Conservation (phyloP, 2,329 filamentous ascomycete species). For the Lomentospora prolificans region DNA sequence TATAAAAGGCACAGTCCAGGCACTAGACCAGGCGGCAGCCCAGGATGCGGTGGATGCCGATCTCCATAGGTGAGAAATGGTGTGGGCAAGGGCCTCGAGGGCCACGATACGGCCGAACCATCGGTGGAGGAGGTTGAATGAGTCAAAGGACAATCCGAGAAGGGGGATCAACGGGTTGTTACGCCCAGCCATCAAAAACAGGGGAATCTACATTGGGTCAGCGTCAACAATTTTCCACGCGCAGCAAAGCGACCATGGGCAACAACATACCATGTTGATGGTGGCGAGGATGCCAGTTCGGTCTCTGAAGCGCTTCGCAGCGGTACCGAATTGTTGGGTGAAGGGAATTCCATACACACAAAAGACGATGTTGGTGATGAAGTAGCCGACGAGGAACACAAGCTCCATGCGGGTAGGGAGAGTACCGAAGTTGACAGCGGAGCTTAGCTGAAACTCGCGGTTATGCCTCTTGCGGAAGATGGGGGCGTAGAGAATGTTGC, state of each 20-base stretch:
- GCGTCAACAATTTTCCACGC: not conserved
- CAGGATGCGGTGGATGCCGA: not conserved
- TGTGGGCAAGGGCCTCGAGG: constrained; percentile 58
- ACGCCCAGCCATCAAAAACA: constrained; percentile 78
- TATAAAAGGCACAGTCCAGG: constrained; percentile 6
- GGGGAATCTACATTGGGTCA: constrained; percentile 35
- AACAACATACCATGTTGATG: constrained; percentile 69
- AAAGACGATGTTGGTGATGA: constrained; percentile 54
- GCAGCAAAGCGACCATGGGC: too few relatives aligned
- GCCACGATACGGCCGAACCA: constrained; percentile 73
- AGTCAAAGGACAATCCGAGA: constrained; percentile 86
- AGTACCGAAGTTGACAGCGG: constrained; percentile 50
- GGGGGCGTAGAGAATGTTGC: constrained; percentile 44
- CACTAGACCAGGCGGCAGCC: constrained; percentile 1
- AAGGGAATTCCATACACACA: constrained; percentile 60
- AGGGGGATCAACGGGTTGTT: constrained; percentile 85
- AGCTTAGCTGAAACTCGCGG: constrained; percentile 53
- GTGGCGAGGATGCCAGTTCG: constrained; percentile 75
- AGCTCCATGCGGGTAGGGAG: constrained; percentile 55
- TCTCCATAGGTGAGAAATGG: constrained; percentile 24
- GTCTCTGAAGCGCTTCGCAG: constrained; percentile 66
- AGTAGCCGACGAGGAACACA: constrained; percentile 45
- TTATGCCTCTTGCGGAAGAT: constrained; percentile 58
- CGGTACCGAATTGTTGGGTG: constrained; percentile 31
- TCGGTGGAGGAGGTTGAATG: constrained; percentile 67